phyloP scores from a whole-genome alignment of 495 filamentous ascomycete species.

The Penicillium silybi region DNA sequence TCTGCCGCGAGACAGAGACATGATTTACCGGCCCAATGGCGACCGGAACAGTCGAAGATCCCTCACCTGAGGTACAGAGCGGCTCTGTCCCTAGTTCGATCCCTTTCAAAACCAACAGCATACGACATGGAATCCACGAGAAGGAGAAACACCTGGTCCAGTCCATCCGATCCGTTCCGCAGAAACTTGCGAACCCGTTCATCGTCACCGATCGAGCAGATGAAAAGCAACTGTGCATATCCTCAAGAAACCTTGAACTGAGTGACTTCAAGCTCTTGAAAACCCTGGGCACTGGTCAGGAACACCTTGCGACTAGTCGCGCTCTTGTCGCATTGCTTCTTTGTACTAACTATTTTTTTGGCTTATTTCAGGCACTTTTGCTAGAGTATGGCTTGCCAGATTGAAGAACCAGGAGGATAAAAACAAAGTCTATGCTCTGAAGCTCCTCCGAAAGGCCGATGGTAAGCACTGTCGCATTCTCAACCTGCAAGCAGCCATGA shows the following conservation, averaged over 20 bases:
- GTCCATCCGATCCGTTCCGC: constrained; percentile 40
- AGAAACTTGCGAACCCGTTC: constrained; percentile 47
- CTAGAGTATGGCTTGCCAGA: constrained; percentile 84
- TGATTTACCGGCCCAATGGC: constrained; percentile 41
- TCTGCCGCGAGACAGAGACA: constrained; percentile 32
- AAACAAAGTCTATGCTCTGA: constrained; percentile 83
- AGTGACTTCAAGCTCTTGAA: constrained; percentile 81
- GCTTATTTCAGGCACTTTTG: constrained; percentile 74
- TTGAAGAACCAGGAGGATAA: constrained; percentile 56
- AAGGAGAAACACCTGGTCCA: constrained; percentile 48
- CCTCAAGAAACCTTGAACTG: constrained; percentile 52
- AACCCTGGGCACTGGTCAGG: constrained; percentile 82
- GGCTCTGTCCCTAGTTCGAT: constrained; percentile 19
- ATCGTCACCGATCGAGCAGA: constrained; percentile 51
- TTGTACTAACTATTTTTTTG: constrained; percentile 28
- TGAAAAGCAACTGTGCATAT: constrained; percentile 55
- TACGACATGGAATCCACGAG: constrained; percentile 38
- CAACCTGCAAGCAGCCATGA: not conserved
- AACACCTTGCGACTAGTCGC: not conserved
- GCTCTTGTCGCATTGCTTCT: not conserved
- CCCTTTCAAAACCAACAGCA: constrained; percentile 28
- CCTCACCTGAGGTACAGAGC: constrained; percentile 33
- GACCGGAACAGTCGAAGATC: constrained; percentile 41
- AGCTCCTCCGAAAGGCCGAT: constrained; percentile 88
- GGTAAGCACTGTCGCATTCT: constrained; percentile 34